These are phyloP conservation scores for Alternaria alternata DNA, from an alignment of 2,329 filamentous ascomycete species.

Conservation along the genomic window DNA sequence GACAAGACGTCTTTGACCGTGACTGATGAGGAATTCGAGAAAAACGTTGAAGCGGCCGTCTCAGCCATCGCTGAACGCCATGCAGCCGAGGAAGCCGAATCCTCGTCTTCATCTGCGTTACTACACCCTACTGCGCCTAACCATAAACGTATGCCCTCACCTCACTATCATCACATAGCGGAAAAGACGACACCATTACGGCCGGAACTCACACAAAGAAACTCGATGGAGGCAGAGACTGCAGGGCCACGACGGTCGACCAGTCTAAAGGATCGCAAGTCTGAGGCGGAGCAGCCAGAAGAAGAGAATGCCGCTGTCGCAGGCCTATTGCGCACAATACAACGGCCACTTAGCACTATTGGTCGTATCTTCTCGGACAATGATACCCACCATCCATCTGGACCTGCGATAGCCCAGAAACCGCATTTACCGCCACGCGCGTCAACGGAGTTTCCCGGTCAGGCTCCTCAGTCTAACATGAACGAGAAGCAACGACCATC, in stretches of 20 bases:
- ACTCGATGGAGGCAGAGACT: constrained; percentile 67
- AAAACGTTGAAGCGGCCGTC: constrained; percentile 94
- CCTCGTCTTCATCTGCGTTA: constrained; percentile 23
- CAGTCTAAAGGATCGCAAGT: constrained; percentile 56
- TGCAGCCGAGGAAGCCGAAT: constrained; percentile 53
- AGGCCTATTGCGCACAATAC: constrained; percentile 87
- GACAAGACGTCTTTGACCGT: constrained; percentile 94
- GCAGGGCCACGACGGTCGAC: constrained; percentile 64
- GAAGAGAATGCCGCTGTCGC: constrained; percentile 80
- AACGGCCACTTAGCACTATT: constrained; percentile 88
- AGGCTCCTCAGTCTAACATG: background rate
- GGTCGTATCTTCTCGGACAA: constrained; percentile 92
- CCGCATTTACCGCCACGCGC: constrained; percentile 57
- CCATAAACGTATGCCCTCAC: constrained; percentile 53
- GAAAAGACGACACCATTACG: constrained; percentile 61
- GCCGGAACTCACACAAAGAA: constrained; percentile 66
- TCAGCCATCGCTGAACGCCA: constrained; percentile 95
- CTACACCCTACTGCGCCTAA: constrained; percentile 32
- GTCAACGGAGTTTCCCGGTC: constrained; percentile 41
- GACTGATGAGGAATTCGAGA: constrained; percentile 92
- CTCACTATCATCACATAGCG: constrained; percentile 53
- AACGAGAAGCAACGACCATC: constrained; percentile 26
- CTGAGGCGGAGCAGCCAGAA: constrained; percentile 58
- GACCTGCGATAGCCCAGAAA: constrained; percentile 58
- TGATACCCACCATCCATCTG: constrained; percentile 35